Percentiles rank a stretch among this genome's conserved stretches.
phyloP scores from a whole-genome alignment of 108 stramenopile genomes.

The Fistulifera pelliculosa region DNA sequence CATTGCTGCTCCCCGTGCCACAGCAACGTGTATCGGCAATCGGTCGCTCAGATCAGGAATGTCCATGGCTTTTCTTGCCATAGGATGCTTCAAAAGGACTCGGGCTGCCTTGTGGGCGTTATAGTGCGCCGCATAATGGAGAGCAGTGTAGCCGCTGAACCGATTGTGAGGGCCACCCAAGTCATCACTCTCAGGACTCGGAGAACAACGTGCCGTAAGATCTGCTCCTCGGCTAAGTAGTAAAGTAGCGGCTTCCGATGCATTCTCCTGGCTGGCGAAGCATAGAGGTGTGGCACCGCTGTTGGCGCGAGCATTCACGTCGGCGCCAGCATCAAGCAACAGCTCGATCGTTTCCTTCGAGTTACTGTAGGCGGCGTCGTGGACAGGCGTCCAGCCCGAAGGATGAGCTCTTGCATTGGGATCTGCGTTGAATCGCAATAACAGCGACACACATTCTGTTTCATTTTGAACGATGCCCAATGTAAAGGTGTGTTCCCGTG shows the following conservation, averaged over 20 bases:
- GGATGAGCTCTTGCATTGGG: conserved; percentile 73
- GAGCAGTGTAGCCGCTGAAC: conserved; percentile 77
- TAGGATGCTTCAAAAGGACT: conserved; percentile 37
- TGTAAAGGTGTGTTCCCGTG: conserved; percentile 85
- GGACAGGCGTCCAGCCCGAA: conserved; percentile 83
- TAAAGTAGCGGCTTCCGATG: conserved; percentile 39
- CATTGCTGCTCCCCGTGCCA: conserved; percentile 76
- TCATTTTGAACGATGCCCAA: conserved; percentile 86
- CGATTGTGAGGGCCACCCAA: conserved; percentile 47
- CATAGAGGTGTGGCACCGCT: conserved; percentile 82
- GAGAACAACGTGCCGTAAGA: conserved; percentile 59
- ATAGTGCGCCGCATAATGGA: conserved; percentile 86
- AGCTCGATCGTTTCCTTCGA: conserved; percentile 55
- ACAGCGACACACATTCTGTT: conserved; percentile 50
- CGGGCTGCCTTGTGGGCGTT: conserved; percentile 64
- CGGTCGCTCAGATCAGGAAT: conserved; percentile 76
- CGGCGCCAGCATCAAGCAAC: conserved; percentile 60
- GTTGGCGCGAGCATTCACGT: conserved; percentile 65
- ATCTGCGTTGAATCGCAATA: conserved; percentile 53
- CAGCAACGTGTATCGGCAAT: conserved; percentile 79
- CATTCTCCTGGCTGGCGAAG: conserved; percentile 82
- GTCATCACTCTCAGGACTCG: conserved; percentile 21
- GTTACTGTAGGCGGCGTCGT: conserved; percentile 81
- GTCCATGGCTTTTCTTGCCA: conserved; percentile 46
- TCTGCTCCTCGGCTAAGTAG: conserved; percentile 67